Evolutionary conservation across 768 basidiomycete species (phyloP).

Genomic region (Phaffia tasmanica): DNA sequence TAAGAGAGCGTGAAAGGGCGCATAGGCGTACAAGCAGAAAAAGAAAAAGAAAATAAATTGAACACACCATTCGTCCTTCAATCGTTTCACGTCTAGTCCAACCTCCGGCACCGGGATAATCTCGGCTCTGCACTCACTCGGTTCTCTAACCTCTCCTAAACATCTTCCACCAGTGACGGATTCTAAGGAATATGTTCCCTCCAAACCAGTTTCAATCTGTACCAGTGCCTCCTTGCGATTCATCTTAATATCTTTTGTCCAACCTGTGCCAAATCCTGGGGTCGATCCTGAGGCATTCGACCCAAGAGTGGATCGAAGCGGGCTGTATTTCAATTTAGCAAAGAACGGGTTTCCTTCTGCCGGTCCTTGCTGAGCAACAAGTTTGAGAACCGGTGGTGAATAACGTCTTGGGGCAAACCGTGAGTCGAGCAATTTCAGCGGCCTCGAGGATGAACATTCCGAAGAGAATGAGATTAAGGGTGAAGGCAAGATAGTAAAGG

Average conservation of each 20-base stretch:
- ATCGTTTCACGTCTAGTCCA: constrained; percentile 11
- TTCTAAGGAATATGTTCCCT: constrained; percentile 4
- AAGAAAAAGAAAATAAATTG: neutral
- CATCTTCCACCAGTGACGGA: constrained; percentile 16
- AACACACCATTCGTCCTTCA: constrained; percentile 23
- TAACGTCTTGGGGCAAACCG: constrained; percentile 50
- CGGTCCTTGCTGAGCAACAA: constrained; percentile 49
- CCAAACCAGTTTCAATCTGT: constrained; percentile 5
- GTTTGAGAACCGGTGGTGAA: constrained; percentile 44
- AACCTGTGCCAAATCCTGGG: constrained; percentile 39
- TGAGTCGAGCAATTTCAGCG: constrained; percentile 16
- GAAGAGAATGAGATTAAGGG: constrained; percentile 16
- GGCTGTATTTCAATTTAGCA: constrained; percentile 43
- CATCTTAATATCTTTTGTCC: constrained; percentile 54
- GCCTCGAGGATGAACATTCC: constrained; percentile 7
- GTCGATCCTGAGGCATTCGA: constrained; percentile 32
- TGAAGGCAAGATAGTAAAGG: constrained; percentile 10
- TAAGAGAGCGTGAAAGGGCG: neutral
- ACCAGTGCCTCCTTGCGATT: constrained; percentile 43
- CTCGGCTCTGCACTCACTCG: constrained; percentile 16
- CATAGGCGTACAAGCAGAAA: neutral
- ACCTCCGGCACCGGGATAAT: constrained; percentile 7
- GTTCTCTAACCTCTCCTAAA: constrained; percentile 23
- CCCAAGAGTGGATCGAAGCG: constrained; percentile 47
- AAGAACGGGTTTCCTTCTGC: constrained; percentile 46